A percentile compares a stretch with the other conserved stretches of the same genome.
These are phyloP conservation scores for Anastatica hierochuntica DNA, from an alignment of 345 rosid species.

Conservation along the genomic window DNA sequence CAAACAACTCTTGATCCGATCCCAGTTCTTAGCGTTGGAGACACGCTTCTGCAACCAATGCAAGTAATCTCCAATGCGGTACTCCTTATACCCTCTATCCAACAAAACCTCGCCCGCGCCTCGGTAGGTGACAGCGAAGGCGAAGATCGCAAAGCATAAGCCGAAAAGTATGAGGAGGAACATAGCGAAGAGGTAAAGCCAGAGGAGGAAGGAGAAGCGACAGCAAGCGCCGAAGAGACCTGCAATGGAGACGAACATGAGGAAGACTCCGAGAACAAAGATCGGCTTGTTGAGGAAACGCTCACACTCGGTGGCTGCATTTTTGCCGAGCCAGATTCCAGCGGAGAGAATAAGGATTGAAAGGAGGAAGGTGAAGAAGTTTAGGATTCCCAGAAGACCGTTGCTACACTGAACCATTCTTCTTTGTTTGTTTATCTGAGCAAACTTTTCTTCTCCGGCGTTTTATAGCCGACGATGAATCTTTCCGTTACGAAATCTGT, in stretches of 20 bases:
- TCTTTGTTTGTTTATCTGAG: not conserved
- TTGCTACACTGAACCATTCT: constrained; percentile 57
- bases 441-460: too few relatives aligned
- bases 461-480: too few relatives aligned
- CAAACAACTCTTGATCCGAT: constrained; percentile 70
- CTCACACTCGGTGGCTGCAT: constrained; percentile 75
- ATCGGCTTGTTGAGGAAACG: constrained; percentile 80
- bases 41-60: constrained; percentile 73
- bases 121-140: constrained; percentile 85
- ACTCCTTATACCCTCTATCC: constrained; percentile 72
- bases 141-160: constrained; percentile 75
- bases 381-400: constrained; percentile 71
- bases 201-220: constrained; percentile 70
- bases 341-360: constrained; percentile 74
- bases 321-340: constrained; percentile 75
- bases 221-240: constrained; percentile 90
- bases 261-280: constrained; percentile 66
- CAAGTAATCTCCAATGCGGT: constrained; percentile 60
- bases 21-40: constrained; percentile 46
- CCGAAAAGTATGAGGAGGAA: constrained; percentile 68
- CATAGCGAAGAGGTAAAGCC: constrained; percentile 85
- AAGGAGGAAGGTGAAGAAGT: constrained; percentile 66
- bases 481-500: too few relatives aligned
- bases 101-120: constrained; percentile 72
- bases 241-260: constrained; percentile 73